Conservation (phyloP, 768 basidiomycete species). For the Rhodotorula taiwanensis region DNA sequence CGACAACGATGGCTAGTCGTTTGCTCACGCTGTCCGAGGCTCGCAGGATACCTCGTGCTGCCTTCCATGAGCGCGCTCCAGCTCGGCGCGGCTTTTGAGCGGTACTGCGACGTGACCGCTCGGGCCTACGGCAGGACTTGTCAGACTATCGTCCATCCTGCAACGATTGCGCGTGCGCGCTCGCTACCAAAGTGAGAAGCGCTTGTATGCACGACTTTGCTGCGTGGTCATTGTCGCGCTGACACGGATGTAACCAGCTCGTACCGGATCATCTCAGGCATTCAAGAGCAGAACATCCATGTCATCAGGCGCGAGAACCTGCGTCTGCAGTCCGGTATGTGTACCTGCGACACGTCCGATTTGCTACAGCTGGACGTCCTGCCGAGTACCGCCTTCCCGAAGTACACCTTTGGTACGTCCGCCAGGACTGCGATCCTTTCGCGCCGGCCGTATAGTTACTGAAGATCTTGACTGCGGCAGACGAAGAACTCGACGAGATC, state of each 20-base stretch:
- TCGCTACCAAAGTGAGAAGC: constrained; percentile 2
- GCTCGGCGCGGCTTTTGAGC: background rate
- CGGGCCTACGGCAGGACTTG: background rate
- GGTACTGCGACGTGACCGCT: constrained; percentile 1
- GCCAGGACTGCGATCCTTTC: background rate
- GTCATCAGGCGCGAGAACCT: constrained; percentile 4
- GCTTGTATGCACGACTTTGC: too few relatives aligned
- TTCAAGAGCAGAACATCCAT: background rate
- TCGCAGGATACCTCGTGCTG: constrained; percentile 15
- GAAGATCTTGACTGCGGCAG: background rate
- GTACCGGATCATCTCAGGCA: background rate
- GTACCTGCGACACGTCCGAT: too few relatives aligned
- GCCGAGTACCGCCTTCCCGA: too few relatives aligned
- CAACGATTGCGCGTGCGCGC: constrained; percentile 8
- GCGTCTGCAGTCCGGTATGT: background rate
- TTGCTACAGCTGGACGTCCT: too few relatives aligned
- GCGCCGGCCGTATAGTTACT: background rate
- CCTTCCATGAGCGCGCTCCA: background rate
- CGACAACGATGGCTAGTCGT: accelerated
- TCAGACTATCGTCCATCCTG: constrained; percentile 4
- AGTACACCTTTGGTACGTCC: too few relatives aligned
- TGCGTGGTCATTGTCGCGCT: too few relatives aligned
- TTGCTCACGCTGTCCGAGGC: background rate
- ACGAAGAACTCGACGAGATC: constrained; percentile 13
- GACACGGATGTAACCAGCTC: too few relatives aligned